Evolutionary conservation across 1,139 yeast genomes (phyloP).

Genomic region (Pichia cactophila): DNA sequence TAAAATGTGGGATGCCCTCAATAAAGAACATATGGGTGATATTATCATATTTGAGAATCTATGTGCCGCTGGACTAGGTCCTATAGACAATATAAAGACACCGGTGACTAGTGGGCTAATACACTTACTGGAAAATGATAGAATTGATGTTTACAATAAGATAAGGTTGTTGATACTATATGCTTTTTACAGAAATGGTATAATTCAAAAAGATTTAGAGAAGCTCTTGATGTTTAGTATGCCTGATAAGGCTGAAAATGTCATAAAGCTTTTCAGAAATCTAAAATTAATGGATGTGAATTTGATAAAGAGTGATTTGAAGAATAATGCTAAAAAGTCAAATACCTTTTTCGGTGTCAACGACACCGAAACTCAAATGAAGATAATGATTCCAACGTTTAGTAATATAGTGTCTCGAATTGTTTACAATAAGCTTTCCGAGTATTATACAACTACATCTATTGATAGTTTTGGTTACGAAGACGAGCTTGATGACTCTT

Average conservation of each 20-base stretch:
- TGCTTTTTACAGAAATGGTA: constrained; percentile 78
- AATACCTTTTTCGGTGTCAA: constrained; percentile 57
- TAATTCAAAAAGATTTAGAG: constrained; percentile 63
- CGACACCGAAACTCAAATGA: constrained; percentile 29
- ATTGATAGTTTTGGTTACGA: constrained; percentile 14
- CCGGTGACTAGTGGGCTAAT: constrained; percentile 60
- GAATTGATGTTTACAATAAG: constrained; percentile 36
- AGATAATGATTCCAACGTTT: constrained; percentile 22
- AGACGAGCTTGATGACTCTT: constrained; percentile 16
- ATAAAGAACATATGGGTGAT: constrained; percentile 20
- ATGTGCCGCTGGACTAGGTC: constrained; percentile 49
- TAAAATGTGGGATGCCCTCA: constrained; percentile 18
- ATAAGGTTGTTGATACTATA: constrained; percentile 72
- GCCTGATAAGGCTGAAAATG: constrained; percentile 45
- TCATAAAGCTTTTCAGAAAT: constrained; percentile 44
- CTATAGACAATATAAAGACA: constrained; percentile 48
- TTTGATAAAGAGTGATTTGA: constrained; percentile 38
- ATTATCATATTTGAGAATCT: constrained; percentile 35
- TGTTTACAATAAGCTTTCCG: constrained; percentile 23
- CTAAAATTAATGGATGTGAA: constrained; percentile 47
- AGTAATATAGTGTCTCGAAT: constrained; percentile 23
- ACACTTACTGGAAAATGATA: constrained; percentile 33
- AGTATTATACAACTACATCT: constrained; percentile 16
- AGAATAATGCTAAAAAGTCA: constrained; percentile 28
- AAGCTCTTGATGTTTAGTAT: constrained; percentile 62